Conservation (phyloP, 2,329 filamentous ascomycete species). For the Diplodia corticola region DNA sequence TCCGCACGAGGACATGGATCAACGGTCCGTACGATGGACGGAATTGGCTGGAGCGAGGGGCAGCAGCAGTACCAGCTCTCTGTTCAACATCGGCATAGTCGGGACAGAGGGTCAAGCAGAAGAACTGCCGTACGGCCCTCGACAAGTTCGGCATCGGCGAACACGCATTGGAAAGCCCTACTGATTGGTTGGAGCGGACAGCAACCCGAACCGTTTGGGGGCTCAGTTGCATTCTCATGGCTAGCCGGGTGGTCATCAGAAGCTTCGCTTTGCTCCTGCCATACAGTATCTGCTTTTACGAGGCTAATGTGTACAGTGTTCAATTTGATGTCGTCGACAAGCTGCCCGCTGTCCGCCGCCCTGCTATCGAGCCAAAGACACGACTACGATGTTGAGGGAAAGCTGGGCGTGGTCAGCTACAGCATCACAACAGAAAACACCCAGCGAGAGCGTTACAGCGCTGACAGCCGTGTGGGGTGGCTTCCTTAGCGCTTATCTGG, state of each 20-base stretch:
- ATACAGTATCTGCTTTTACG: neutral
- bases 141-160: too few species aligned
- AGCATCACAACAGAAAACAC: too few species aligned
- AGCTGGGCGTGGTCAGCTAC: too few species aligned
- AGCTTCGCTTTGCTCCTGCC: neutral
- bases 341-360: neutral
- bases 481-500: constrained; percentile 35
- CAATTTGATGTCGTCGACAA: neutral
- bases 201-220: too few species aligned
- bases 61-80: neutral
- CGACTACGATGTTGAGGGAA: too few species aligned
- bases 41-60: neutral
- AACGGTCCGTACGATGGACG: neutral
- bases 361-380: too few species aligned
- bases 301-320: constrained; percentile 27
- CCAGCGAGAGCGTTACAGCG: constrained; percentile 24
- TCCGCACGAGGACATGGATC: neutral
- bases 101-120: neutral
- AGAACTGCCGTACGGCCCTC: neutral
- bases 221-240: too few species aligned
- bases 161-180: too few species aligned
- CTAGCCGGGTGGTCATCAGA: neutral
- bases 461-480: constrained; percentile 36
- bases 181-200: too few species aligned
- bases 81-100: neutral